Base-by-base conservation (phyloP, 805 yeast genomes). In the Metschnikowia corniflorae region DNA sequence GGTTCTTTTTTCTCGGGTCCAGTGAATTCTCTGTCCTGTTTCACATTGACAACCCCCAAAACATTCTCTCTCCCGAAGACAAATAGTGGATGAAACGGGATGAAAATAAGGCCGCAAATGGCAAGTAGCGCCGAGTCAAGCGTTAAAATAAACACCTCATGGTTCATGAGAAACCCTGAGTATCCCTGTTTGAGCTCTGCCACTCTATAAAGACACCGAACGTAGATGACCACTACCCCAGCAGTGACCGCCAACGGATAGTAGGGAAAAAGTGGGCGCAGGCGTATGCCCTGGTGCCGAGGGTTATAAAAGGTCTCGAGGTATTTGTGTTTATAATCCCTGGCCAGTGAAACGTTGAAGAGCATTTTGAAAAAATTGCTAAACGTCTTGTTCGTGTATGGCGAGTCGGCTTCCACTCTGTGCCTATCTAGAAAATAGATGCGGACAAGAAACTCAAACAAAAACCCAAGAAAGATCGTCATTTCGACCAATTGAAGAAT, bases 111-210 rank as follows among this genome's bases (percentile, higher is more conserved):
- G 8, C 35, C 35, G 14, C 29, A 24, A n/a, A 17, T n/a, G 5
- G 29, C 29, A 4, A 32, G 16, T n/a, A 17, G 4, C 7, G 35
- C 14, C 13, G 35, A 32, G 10, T 25, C 35, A 24, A 32, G 23
- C 12, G 16, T 25, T 63, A 64, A 57, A 19, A 66, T 33, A 41
- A 42, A 65, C 3, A 57, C 60, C 42, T 66, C 71, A 40, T 62
- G 65, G 2, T 44, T 37, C 23, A 60, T 53, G 37, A 65, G 52
- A 40, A 57, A 61, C 3, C 71, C 71, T 1, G 33, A 13, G 49
- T 57, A 63, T 6, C 71, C 71, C 38, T 63, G 56, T 6, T 61
- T 53, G 37, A 65, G 51, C 39, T 65, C 70, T 9, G 61, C 63
- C 28, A 64, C 66, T 47, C 70, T 54, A 43, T 63, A 66, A 13